phyloP scores from a whole-genome alignment of 768 basidiomycete genomes.

The Pulveroboletus sp. region DNA sequence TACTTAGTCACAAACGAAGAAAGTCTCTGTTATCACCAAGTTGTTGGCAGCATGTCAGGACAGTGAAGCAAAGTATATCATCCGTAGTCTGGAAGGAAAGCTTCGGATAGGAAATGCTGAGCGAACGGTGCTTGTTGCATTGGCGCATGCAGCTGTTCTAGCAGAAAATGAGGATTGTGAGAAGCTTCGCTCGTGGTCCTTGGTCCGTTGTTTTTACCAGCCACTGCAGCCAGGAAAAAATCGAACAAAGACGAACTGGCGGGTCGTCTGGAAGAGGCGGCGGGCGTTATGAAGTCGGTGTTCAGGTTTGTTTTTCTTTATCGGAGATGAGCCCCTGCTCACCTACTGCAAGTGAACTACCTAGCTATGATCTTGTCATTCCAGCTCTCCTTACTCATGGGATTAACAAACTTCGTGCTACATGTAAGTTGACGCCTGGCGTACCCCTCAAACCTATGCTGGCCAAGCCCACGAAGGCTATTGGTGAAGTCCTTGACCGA shows the following conservation, averaged over 20 bases:
- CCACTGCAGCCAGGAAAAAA: slow-evolving; percentile 60
- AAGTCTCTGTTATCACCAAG: slow-evolving; percentile 93
- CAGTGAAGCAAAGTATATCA: slow-evolving; percentile 93
- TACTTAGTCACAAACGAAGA: slow-evolving; percentile 85
- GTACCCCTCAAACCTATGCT: slow-evolving; percentile 98
- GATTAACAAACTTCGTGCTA: slow-evolving; percentile 61
- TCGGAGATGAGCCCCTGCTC: neutral
- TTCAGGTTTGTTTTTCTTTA: slow-evolving; percentile 64
- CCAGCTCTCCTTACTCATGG: slow-evolving; percentile 85
- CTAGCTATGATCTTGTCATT: slow-evolving; percentile 87
- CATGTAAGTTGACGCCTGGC: slow-evolving; percentile 91
- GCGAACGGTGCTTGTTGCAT: slow-evolving; percentile 89
- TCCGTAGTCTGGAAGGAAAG: slow-evolving; percentile 94
- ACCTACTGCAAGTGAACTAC: slow-evolving; percentile 69
- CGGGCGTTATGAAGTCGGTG: slow-evolving; percentile 79
- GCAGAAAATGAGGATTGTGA: slow-evolving; percentile 69
- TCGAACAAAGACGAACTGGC: slow-evolving; percentile 74
- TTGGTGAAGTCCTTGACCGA: slow-evolving; percentile 93
- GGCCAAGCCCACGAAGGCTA: slow-evolving; percentile 98
- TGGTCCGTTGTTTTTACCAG: neutral
- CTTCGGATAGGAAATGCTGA: slow-evolving; percentile 97
- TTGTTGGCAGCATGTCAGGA: slow-evolving; percentile 90
- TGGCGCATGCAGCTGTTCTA: slow-evolving; percentile 87
- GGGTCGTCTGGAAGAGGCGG: slow-evolving; percentile 69
- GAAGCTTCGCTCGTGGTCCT: slow-evolving; percentile 2